Percentiles rank a stretch among this genome's conserved stretches.
These are phyloP conservation scores for Neonectria neomacrospora DNA, from an alignment of 2,329 filamentous ascomycete species.

Conservation along the genomic window DNA sequence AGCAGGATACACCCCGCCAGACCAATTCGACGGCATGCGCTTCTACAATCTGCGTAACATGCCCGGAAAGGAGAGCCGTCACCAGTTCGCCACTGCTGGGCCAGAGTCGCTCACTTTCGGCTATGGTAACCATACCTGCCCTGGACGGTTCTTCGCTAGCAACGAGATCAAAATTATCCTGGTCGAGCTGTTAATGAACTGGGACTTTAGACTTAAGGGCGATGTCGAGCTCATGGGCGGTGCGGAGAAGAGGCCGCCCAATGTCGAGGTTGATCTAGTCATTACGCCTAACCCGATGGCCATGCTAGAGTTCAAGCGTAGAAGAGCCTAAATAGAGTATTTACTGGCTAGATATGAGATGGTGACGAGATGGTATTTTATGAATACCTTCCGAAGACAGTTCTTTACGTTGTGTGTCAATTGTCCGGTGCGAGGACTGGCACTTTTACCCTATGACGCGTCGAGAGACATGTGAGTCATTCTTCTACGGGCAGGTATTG, in stretches of 20 bases:
- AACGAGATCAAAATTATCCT: slow-evolving; percentile 38
- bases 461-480: too few relatives aligned
- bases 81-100: slow-evolving; percentile 28
- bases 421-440: too few relatives aligned
- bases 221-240: slow-evolving; percentile 20
- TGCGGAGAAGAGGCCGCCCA: slow-evolving; percentile 19
- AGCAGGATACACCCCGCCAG: slow-evolving; percentile 11
- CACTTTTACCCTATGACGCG: too few relatives aligned
- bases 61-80: slow-evolving; percentile 25
- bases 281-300: slow-evolving; percentile 25
- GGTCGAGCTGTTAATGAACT: slow-evolving; percentile 33
- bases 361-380: too few relatives aligned
- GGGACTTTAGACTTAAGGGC: slow-evolving; percentile 26
- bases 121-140: slow-evolving; percentile 33
- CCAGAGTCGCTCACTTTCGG: slow-evolving; percentile 27
- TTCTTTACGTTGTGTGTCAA: too few relatives aligned
- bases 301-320: slow-evolving; percentile 24
- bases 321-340: background rate
- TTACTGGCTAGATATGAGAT: background rate
- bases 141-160: slow-evolving; percentile 29
- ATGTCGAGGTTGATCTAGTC: slow-evolving; percentile 22
- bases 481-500: too few relatives aligned
- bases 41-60: slow-evolving; percentile 33
- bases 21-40: slow-evolving; percentile 30
- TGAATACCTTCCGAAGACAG: too few relatives aligned